A percentile compares a stretch with the other conserved stretches of the same genome.
These are phyloP conservation scores for Aegilops bicornis DNA, from an alignment of 176 grass and related monocot species.

Conservation along the genomic window DNA sequence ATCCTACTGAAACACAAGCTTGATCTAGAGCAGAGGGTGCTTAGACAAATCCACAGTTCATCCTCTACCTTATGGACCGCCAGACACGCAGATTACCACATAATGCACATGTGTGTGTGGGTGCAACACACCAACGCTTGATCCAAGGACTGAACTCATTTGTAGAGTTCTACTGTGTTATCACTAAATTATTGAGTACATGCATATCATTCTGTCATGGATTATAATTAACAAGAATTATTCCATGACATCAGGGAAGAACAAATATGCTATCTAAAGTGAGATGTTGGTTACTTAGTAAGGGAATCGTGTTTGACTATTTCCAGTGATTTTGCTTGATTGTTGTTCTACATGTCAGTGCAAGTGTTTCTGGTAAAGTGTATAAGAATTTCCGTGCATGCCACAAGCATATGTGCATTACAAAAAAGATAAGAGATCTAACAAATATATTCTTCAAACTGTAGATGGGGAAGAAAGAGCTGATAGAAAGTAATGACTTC, in stretches of 20 bases:
- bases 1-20: not conserved
- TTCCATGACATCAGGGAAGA: slow-evolving; percentile 12
- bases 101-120: not conserved
- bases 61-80: not conserved
- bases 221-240: slow-evolving; percentile 25
- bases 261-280: not conserved
- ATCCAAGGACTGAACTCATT: not conserved
- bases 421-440: slow-evolving; percentile 13
- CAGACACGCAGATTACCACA: not conserved
- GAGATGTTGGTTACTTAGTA: slow-evolving; percentile 6
- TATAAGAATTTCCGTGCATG: slow-evolving; percentile 10
- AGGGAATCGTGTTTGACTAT: not conserved
- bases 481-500: slow-evolving; percentile 64
- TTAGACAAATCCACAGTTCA: not conserved
- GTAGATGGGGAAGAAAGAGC: slow-evolving; percentile 59
- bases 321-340: not conserved
- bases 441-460: slow-evolving; percentile 29
- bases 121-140: not conserved
- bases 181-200: slow-evolving; percentile 12
- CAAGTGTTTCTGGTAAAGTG: not conserved
- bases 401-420: slow-evolving; percentile 7
- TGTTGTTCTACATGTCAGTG: not conserved
- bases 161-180: not conserved
- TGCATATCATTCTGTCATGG: not conserved
- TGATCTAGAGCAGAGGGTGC: not conserved